phyloP scores from a whole-genome alignment of 192 early-diverging fungal genomes.

The Spizellomyces punctatus region DNA sequence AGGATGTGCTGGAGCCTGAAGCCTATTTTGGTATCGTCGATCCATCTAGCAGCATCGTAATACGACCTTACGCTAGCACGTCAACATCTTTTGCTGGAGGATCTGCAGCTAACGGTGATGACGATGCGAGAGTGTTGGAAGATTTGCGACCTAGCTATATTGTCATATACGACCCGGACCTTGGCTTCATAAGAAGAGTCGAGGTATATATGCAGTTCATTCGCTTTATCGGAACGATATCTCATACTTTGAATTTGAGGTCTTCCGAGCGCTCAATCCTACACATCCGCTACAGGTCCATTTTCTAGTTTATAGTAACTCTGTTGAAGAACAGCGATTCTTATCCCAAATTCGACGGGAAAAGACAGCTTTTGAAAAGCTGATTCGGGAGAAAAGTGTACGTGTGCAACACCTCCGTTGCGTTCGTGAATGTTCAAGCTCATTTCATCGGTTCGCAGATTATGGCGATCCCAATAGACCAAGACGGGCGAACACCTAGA shows the following conservation, averaged over 20 bases:
- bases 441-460: slow-evolving; percentile 41
- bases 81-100: slow-evolving; percentile 31
- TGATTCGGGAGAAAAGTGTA: slow-evolving; percentile 87
- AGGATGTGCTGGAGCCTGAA: background rate
- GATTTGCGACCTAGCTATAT: slow-evolving; percentile 74
- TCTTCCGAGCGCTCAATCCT: slow-evolving; percentile 62
- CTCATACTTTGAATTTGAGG: slow-evolving; percentile 34
- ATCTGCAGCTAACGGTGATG: slow-evolving; percentile 49
- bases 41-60: slow-evolving; percentile 14
- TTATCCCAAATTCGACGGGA: slow-evolving; percentile 81
- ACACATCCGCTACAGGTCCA: slow-evolving; percentile 71
- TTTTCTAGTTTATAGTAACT: slow-evolving; percentile 93
- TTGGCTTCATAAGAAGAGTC: slow-evolving; percentile 82
- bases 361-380: slow-evolving; percentile 90
- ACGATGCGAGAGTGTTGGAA: slow-evolving; percentile 68
- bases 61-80: slow-evolving; percentile 45
- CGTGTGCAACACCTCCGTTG: slow-evolving; percentile 18
- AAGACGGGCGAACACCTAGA: slow-evolving; percentile 50
- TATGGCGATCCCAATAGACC: slow-evolving; percentile 78
- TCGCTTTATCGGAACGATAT: background rate
- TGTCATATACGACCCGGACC: slow-evolving; percentile 89
- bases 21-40: background rate
- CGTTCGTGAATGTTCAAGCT: background rate
- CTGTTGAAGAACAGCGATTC: slow-evolving; percentile 92
- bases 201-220: slow-evolving; percentile 56